Evolutionary conservation across 768 basidiomycete species (phyloP), one percentile per base, ranked within the genome.

Genomic region (Gelatoporia subvermispora): DNA sequence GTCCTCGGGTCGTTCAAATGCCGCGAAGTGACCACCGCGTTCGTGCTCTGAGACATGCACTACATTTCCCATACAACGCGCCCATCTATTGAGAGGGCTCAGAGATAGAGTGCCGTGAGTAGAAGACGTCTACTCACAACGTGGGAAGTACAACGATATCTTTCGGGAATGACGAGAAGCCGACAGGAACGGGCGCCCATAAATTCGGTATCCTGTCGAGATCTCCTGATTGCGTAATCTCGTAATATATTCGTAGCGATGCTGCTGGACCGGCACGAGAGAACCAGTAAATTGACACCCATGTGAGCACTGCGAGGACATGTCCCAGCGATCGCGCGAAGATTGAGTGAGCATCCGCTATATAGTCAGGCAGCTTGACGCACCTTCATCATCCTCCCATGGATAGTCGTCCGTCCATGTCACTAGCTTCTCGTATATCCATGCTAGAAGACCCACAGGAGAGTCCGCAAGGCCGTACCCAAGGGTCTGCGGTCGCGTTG

Each of bases 361-460:
- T 10, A 43, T 13, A 24, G 20, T 18, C 5, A 35, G 17, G 3
- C 20, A 21, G 23, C 20, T 2, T 5, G 15, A 15, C 59, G 1
- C n/a, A 74, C 82, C 68, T 64, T 82, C 77, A 22, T 82, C 80
- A 41, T 79, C 77, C 10, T 68, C 67, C 80, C 81, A 83, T 0
- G 70, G 69, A 59, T 83, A 81, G 1, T 58, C 52, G 53, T 82
- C 80, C 0, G 66, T 53, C 68, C 64, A 66, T 1, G 17, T 34
- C 2, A 64, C 53, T 18, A 59, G 57, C 47, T 68, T 67, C 56
- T 68, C 66, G 44, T 69, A 69, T n/a, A 69, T 63, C 68, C 68
- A 70, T 2, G 66, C 66, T 7, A 70, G 57, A 2, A 70, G 54
- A 0, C 77, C 82, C 5, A 70, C 71, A 8, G 82, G 82, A 8